Conservation (phyloP, 257 asterid genomes). For the Verbena officinalis region DNA sequence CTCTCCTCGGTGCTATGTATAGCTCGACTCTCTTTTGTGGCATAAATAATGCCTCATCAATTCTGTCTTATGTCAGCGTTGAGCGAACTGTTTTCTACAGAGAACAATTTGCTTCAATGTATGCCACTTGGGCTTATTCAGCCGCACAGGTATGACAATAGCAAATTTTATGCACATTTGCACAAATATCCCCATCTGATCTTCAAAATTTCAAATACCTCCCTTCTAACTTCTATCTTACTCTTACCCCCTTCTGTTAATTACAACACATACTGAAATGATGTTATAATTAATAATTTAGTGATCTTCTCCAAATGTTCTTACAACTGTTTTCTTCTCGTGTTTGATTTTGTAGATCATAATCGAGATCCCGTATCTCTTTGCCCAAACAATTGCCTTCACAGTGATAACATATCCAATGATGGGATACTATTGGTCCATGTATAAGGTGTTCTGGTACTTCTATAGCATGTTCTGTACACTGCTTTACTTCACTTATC, state of each 20-base stretch:
- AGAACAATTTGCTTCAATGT: slow-evolving; percentile 57
- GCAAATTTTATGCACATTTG: background rate
- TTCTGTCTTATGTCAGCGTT: slow-evolving; percentile 44
- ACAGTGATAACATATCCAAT: slow-evolving; percentile 58
- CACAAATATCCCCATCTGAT: background rate
- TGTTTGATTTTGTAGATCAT: slow-evolving; percentile 34
- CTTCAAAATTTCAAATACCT: background rate
- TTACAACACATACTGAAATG: no score
- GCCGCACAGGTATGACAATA: slow-evolving; percentile 49
- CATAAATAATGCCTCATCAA: slow-evolving; percentile 45
- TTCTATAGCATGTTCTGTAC: slow-evolving; percentile 51
- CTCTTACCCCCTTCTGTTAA: no score
- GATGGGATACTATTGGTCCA: slow-evolving; percentile 60
- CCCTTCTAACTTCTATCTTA: background rate
- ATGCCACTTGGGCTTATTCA: slow-evolving; percentile 52
- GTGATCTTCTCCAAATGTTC: no score
- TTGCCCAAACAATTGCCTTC: slow-evolving; percentile 45
- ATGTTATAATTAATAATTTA: no score
- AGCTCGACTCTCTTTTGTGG: slow-evolving; percentile 46
- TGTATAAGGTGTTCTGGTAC: slow-evolving; percentile 53
- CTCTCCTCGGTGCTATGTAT: slow-evolving; percentile 46
- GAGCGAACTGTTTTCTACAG: slow-evolving; percentile 52
- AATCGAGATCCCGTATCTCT: slow-evolving; percentile 56
- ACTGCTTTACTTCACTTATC: slow-evolving; percentile 51
- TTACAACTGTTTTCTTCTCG: background rate